Evolutionary conservation across 768 basidiomycete genomes (phyloP).

Genomic region (Jaapia argillacea): DNA sequence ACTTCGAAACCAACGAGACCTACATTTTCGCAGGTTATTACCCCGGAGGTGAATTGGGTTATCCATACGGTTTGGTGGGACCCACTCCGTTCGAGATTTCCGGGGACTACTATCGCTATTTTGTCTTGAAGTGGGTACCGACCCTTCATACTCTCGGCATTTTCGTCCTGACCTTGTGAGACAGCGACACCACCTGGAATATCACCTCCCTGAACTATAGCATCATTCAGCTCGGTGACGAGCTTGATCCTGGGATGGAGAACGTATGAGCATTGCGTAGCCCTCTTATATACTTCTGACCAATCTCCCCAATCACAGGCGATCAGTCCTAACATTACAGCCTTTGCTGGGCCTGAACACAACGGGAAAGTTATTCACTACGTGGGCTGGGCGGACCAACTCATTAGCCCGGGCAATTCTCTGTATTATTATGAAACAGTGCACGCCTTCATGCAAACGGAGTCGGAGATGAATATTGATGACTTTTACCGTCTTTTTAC

Average conservation of each 20-base stretch:
- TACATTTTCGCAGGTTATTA: neutral
- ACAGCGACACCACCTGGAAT: neutral
- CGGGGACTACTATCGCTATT: neutral
- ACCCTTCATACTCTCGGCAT: neutral
- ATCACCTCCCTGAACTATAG: neutral
- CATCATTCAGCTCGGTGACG: neutral
- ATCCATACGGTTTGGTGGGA: neutral
- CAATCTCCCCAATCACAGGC: slow-evolving; percentile 7
- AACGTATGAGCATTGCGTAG: neutral
- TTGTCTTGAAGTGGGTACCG: neutral
- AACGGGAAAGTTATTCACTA: slow-evolving; percentile 16
- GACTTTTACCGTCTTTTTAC: slow-evolving; percentile 23
- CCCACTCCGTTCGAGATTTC: neutral
- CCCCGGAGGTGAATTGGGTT: neutral
- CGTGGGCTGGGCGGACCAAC: slow-evolving; percentile 17
- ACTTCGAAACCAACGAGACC: neutral
- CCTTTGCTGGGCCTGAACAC: slow-evolving; percentile 12
- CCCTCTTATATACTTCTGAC: neutral
- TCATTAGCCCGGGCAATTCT: slow-evolving; percentile 19
- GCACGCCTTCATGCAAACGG: slow-evolving; percentile 12
- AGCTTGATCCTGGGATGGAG: neutral
- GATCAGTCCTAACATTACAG: slow-evolving; percentile 13
- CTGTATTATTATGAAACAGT: slow-evolving; percentile 16
- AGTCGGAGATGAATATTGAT: slow-evolving; percentile 15
- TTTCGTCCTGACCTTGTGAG: neutral